Conservation (phyloP, 2,329 filamentous ascomycete genomes). For the Fusarium mexicanum region DNA sequence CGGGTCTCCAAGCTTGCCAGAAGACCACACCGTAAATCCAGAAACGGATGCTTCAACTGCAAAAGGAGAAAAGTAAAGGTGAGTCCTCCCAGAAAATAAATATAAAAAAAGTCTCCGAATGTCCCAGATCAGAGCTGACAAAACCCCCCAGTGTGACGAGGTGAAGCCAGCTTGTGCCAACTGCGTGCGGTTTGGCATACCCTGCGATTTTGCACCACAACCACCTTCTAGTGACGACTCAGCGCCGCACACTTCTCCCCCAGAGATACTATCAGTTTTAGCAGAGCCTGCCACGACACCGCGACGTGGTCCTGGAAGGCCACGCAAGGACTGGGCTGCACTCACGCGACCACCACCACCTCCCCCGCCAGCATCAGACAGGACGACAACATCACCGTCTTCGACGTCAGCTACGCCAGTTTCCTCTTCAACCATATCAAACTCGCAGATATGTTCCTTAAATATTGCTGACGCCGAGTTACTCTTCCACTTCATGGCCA, state of each 20-base stretch:
- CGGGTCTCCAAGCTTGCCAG: conserved; percentile 43
- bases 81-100: neutral
- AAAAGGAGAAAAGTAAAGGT: conserved; percentile 48
- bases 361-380: conserved; percentile 28
- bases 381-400: conserved; percentile 37
- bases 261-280: conserved; percentile 21
- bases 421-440: conserved; percentile 36
- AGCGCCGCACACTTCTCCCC: conserved; percentile 25
- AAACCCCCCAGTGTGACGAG: conserved; percentile 44
- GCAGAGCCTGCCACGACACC: conserved; percentile 30
- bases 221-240: conserved; percentile 31
- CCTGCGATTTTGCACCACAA: conserved; percentile 42
- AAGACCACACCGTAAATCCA: conserved; percentile 46
- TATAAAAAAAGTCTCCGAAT: neutral
- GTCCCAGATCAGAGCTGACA: conserved; percentile 21
- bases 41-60: conserved; percentile 46
- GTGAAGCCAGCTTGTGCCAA: conserved; percentile 46
- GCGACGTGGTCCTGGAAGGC: conserved; percentile 45
- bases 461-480: conserved; percentile 45
- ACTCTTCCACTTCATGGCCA: conserved; percentile 43
- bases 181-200: conserved; percentile 46
- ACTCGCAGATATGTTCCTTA: conserved; percentile 34
- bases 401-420: conserved; percentile 35
- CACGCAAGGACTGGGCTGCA: conserved; percentile 45
- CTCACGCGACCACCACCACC: conserved; percentile 34